Percentiles rank a stretch among this genome's conserved stretches.
Conservation (phyloP, 2,329 filamentous ascomycete genomes). For the Calonectria pteridis region DNA sequence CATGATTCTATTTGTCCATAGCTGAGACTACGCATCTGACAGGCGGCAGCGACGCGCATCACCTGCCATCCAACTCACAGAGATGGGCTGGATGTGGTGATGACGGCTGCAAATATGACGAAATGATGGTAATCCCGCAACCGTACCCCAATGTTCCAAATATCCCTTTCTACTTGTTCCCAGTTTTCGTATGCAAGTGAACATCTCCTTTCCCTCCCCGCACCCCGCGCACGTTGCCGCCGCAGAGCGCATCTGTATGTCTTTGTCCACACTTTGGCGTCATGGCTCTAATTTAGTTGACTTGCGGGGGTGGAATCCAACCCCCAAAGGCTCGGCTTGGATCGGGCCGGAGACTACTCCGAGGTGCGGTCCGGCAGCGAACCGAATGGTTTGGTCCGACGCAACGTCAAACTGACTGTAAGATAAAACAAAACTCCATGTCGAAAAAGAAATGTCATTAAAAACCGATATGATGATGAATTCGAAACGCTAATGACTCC, state of each 20-base stretch:
- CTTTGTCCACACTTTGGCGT: constrained; percentile 25
- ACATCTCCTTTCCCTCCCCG: constrained; percentile 26
- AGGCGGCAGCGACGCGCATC: constrained; percentile 1
- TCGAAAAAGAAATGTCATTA: constrained; percentile 28
- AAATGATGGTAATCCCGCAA: not conserved
- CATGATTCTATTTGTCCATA: constrained; percentile 12
- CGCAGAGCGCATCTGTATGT: constrained; percentile 22
- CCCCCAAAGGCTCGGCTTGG: constrained; percentile 25
- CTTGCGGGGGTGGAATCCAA: constrained; percentile 39
- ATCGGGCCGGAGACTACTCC: constrained; percentile 36
- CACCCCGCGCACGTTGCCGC: constrained; percentile 36
- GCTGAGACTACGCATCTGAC: constrained; percentile 6
- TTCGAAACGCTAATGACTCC: constrained; percentile 44
- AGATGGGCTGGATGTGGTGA: not conserved
- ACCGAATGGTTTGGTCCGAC: constrained; percentile 18
- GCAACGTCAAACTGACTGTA: constrained; percentile 11
- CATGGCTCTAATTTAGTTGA: constrained; percentile 38
- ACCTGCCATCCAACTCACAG: not conserved
- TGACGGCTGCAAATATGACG: not conserved
- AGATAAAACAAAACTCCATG: constrained; percentile 27
- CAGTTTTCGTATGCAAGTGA: constrained; percentile 34
- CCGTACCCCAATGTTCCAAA: constrained; percentile 15
- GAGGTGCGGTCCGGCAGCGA: constrained; percentile 20
- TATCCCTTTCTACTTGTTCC: not conserved
- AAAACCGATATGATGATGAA: not conserved